A percentile compares a stretch with the other conserved stretches of the same genome.
These are phyloP conservation scores for Pinus taeda DNA, from an alignment of 75 land plant species.

Conservation along the genomic window DNA sequence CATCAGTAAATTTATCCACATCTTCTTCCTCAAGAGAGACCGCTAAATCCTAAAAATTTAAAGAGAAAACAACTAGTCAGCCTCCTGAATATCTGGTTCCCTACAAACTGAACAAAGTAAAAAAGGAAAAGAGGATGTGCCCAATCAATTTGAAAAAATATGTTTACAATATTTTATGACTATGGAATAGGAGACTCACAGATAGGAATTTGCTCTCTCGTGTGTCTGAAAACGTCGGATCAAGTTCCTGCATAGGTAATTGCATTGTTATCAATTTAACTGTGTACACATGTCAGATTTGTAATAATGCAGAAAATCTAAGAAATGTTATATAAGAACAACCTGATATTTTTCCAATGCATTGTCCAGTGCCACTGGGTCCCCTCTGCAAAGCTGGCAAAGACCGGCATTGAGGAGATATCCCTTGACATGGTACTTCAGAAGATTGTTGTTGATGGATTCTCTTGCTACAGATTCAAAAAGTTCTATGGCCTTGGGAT, in stretches of 20 bases:
- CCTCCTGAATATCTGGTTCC: not conserved
- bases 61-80: not conserved
- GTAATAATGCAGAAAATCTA: not conserved
- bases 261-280: not conserved
- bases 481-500: constrained; percentile 78
- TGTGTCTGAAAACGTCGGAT: constrained; percentile 88
- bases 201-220: constrained; percentile 76
- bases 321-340: constrained; percentile 1
- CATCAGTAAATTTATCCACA: constrained; percentile 77
- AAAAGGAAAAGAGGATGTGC: not conserved
- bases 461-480: constrained; percentile 83
- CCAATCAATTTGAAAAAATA: not conserved
- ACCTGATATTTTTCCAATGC: constrained; percentile 92
- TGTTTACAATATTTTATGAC: not conserved
- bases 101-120: not conserved
- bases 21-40: constrained; percentile 80
- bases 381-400: constrained; percentile 82
- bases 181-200: constrained; percentile 35
- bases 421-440: constrained; percentile 93
- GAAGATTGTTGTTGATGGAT: constrained; percentile 68
- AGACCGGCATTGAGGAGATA: constrained; percentile 91
- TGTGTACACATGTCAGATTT: not conserved
- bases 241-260: constrained; percentile 68
- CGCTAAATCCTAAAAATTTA: constrained; percentile 65
- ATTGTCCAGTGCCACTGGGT: constrained; percentile 75